These are phyloP conservation scores for Zygosaccharomyces bailii DNA, from an alignment of 805 yeast genomes.

Conservation along the genomic window DNA sequence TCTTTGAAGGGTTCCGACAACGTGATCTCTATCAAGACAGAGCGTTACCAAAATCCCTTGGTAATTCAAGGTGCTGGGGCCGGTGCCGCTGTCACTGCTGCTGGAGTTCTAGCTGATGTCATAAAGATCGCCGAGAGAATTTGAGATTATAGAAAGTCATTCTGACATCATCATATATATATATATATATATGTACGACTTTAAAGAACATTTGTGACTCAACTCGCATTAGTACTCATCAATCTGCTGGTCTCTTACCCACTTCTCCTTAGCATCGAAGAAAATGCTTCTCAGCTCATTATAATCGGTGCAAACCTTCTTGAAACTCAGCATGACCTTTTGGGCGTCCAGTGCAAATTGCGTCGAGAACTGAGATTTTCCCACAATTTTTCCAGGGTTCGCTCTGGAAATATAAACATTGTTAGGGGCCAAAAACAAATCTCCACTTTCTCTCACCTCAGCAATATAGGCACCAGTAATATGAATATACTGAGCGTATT, in stretches of 20 bases:
- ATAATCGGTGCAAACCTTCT: slow-evolving; percentile 55
- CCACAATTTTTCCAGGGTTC: slow-evolving; percentile 43
- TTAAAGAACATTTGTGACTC: no score
- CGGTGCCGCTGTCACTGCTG: slow-evolving; percentile 73
- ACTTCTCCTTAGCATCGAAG: slow-evolving; percentile 52
- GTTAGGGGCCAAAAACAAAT: slow-evolving; percentile 79
- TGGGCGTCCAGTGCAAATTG: slow-evolving; percentile 58
- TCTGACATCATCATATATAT: not conserved
- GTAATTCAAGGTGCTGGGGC: slow-evolving; percentile 98
- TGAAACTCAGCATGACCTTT: slow-evolving; percentile 65
- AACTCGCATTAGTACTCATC: slow-evolving; percentile 31
- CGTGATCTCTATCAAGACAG: slow-evolving; percentile 85
- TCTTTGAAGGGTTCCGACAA: slow-evolving; percentile 94
- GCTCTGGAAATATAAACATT: slow-evolving; percentile 76
- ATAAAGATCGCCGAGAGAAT: slow-evolving; percentile 88
- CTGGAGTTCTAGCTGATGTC: slow-evolving; percentile 92
- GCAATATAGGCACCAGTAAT: slow-evolving; percentile 85
- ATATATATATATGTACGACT: not conserved
- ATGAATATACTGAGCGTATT: slow-evolving; percentile 86
- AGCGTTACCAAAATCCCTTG: slow-evolving; percentile 89
- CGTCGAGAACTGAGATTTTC: slow-evolving; percentile 34
- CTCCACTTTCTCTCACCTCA: slow-evolving; percentile 76
- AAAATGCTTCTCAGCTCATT: slow-evolving; percentile 50
- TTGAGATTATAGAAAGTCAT: slow-evolving; percentile 10
- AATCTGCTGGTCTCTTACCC: slow-evolving; percentile 38